Evolutionary conservation across 352 stramenopile genomes (phyloP).

Genomic region (Globisporangium nodosum): DNA sequence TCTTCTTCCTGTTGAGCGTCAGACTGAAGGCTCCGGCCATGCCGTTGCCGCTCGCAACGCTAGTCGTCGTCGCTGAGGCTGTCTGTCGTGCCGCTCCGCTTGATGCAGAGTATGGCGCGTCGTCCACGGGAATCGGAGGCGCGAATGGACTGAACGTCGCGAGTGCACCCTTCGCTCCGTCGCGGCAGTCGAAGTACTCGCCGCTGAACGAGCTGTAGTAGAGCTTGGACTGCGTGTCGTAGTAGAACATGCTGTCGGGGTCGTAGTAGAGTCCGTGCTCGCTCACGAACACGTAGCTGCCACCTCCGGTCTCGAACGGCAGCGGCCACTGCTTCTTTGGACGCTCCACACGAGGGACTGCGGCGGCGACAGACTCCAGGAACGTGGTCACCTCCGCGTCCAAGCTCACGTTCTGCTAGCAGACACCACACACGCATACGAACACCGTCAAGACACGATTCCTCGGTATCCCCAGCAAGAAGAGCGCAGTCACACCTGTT

Average conservation of each 20-base stretch:
- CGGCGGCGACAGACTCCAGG: constrained; percentile 50
- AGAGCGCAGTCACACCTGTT: not conserved
- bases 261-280: constrained; percentile 77
- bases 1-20: constrained; percentile 56
- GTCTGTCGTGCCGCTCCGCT: not conserved
- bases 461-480: not conserved
- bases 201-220: constrained; percentile 74
- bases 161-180: constrained; percentile 13
- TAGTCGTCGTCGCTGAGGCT: not conserved
- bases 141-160: constrained; percentile 42
- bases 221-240: constrained; percentile 61
- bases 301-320: constrained; percentile 73
- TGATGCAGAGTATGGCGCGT: constrained; percentile 22
- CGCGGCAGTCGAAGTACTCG: constrained; percentile 49
- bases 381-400: constrained; percentile 58
- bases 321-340: constrained; percentile 74
- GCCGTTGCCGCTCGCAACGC: not conserved
- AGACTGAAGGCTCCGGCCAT: constrained; percentile 16
- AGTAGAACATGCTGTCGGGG: constrained; percentile 82
- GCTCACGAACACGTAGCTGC: constrained; percentile 66
- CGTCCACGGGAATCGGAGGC: constrained; percentile 44
- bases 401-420: constrained; percentile 16
- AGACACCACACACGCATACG: not conserved
- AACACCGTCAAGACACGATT: not conserved
- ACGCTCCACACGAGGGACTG: constrained; percentile 38